These are phyloP conservation scores for Suillus decipiens DNA, from an alignment of 768 basidiomycete species.

Conservation along the genomic window DNA sequence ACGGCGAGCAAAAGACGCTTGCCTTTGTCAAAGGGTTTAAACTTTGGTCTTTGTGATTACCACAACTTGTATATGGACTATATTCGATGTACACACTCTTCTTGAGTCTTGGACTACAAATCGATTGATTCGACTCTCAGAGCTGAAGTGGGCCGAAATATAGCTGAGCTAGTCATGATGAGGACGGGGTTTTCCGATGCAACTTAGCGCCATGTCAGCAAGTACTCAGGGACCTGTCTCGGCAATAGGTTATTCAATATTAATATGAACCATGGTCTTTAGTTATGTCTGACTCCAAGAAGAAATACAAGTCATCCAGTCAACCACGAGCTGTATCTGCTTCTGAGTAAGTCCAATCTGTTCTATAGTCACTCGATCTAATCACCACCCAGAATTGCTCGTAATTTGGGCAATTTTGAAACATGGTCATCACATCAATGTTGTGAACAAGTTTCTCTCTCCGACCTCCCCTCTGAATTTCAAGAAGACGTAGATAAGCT, in stretches of 20 bases:
- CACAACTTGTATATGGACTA: neutral
- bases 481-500: slow-evolving; percentile 38
- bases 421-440: slow-evolving; percentile 51
- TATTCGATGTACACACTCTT: neutral
- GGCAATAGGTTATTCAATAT: neutral
- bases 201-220: neutral
- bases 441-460: slow-evolving; percentile 49
- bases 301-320: slow-evolving; percentile 18
- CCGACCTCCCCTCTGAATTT: slow-evolving; percentile 45
- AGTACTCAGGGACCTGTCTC: neutral
- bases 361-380: neutral
- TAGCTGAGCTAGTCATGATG: neutral
- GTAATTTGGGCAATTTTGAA: slow-evolving; percentile 49
- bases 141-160: too few relatives aligned
- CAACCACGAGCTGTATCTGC: slow-evolving; percentile 44
- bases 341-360: slow-evolving; percentile 40
- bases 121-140: neutral
- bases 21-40: neutral
- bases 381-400: slow-evolving; percentile 43
- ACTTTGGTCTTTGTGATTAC: neutral
- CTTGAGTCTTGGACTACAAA: neutral
- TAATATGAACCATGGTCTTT: slow-evolving; percentile 2
- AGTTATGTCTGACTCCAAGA: slow-evolving; percentile 11
- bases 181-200: neutral
- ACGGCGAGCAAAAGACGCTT: neutral